Evolutionary conservation across 1,284 basidiomycete genomes (phyloP).

Genomic region (Exobasidium rhododendri): DNA sequence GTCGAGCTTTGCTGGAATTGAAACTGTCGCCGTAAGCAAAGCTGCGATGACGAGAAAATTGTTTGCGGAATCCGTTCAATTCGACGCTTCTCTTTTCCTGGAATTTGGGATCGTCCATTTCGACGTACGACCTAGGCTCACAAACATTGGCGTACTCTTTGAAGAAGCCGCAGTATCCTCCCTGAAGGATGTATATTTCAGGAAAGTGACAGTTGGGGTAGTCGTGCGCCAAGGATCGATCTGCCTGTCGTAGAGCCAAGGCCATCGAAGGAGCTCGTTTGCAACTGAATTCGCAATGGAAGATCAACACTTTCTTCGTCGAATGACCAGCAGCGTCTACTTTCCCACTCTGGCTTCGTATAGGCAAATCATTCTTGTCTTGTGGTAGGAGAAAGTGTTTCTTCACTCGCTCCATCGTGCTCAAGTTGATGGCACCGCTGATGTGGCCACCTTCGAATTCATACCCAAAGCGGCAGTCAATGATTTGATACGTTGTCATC

Average conservation of each 20-base stretch:
- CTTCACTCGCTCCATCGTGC: constrained; percentile 76
- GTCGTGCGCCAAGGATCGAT: constrained; percentile 77
- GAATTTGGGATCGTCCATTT: constrained; percentile 89
- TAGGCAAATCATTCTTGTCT: constrained; percentile 50
- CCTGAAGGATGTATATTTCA: constrained; percentile 93
- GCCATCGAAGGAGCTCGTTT: constrained; percentile 97
- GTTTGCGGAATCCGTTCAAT: constrained; percentile 79
- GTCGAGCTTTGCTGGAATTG: neutral
- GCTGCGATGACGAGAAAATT: constrained; percentile 58
- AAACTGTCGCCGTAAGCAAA: constrained; percentile 47
- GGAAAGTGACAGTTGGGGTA: constrained; percentile 95
- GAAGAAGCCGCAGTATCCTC: constrained; percentile 88
- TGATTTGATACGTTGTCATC: constrained; percentile 59
- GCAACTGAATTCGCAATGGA: constrained; percentile 96
- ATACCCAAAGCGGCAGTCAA: constrained; percentile 97
- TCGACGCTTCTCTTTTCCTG: constrained; percentile 75
- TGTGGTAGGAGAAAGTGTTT: constrained; percentile 65
- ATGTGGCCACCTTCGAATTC: constrained; percentile 94
- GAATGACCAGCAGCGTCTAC: constrained; percentile 57
- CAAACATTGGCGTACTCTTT: constrained; percentile 68
- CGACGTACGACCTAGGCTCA: constrained; percentile 76
- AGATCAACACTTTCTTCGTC: constrained; percentile 77
- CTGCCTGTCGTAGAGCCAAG: constrained; percentile 83
- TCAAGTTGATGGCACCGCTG: constrained; percentile 84
- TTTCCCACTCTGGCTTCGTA: constrained; percentile 68